phyloP scores from a whole-genome alignment of 1,284 basidiomycete species.

The Veloporphyrellus conicus region DNA sequence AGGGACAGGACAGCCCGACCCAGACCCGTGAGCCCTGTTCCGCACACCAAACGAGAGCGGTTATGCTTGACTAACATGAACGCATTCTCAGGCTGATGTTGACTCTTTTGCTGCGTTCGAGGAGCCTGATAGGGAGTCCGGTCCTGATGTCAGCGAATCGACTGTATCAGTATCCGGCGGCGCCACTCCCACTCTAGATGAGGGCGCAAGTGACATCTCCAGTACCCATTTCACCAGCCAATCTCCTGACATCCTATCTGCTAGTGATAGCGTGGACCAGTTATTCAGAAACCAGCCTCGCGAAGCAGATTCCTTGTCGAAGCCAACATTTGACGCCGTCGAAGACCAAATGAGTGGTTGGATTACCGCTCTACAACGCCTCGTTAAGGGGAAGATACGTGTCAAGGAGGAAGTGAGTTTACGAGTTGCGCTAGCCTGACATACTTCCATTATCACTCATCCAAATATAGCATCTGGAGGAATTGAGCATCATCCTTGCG shows the following conservation, averaged over 20 bases:
- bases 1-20: constrained; percentile 22
- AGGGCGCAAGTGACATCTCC: constrained; percentile 2
- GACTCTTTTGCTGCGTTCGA: constrained; percentile 11
- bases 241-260: constrained; percentile 11
- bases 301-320: neutral
- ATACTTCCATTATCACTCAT: neutral
- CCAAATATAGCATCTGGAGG: constrained; percentile 20
- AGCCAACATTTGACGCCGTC: neutral
- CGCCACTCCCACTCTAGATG: constrained; percentile 5
- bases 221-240: constrained; percentile 22
- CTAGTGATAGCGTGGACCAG: neutral
- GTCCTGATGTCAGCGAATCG: constrained; percentile 5
- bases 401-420: constrained; percentile 24
- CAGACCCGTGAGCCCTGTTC: constrained; percentile 16
- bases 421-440: neutral
- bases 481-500: constrained; percentile 26
- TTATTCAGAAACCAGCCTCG: neutral
- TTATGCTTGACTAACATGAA: neutral
- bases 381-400: constrained; percentile 29
- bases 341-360: constrained; percentile 16
- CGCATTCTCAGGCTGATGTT: constrained; percentile 9
- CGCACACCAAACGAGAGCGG: no score
- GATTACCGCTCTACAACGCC: constrained; percentile 26
- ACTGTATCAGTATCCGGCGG: constrained; percentile 3
- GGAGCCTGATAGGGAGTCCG: constrained; percentile 8